These are phyloP conservation scores for Borovskyia barvae DNA, from an alignment of 208 protist genomes.

Conservation along the genomic window DNA sequence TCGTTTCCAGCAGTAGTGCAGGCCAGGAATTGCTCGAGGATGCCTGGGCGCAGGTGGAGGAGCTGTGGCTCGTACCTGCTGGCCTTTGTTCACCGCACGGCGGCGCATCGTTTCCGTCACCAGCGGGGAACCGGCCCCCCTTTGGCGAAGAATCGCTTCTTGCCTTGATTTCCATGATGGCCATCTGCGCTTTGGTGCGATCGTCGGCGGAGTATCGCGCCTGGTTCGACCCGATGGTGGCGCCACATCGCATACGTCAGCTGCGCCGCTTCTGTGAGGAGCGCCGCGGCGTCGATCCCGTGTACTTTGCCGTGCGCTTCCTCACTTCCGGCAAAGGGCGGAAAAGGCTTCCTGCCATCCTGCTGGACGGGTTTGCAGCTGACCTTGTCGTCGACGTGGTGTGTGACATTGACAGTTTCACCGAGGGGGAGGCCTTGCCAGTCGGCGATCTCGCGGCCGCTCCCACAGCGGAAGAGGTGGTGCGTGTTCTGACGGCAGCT, in stretches of 20 bases:
- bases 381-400: constrained; percentile 39
- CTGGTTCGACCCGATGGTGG: constrained; percentile 20
- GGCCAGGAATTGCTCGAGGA: not conserved
- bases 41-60: constrained; percentile 11
- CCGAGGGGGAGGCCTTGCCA: constrained; percentile 32
- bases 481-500: not conserved
- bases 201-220: constrained; percentile 24
- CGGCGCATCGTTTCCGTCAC: not conserved
- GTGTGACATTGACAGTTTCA: constrained; percentile 30
- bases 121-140: constrained; percentile 10
- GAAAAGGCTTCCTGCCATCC: constrained; percentile 31
- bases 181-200: constrained; percentile 28
- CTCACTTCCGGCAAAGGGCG: constrained; percentile 43
- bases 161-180: constrained; percentile 32
- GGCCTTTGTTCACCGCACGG: not conserved
- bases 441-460: constrained; percentile 4
- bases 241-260: constrained; percentile 9
- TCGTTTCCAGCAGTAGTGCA: not conserved
- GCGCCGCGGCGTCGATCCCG: constrained; percentile 39
- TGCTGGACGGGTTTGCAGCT: constrained; percentile 33
- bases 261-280: constrained; percentile 29
- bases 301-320: constrained; percentile 49
- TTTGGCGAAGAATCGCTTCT: constrained; percentile 64
- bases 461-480: not conserved
- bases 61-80: constrained; percentile 22